Percentiles rank a stretch among this genome's conserved stretches.
phyloP scores from a whole-genome alignment of 768 basidiomycete genomes.

The Boletus subcaerulescens region DNA sequence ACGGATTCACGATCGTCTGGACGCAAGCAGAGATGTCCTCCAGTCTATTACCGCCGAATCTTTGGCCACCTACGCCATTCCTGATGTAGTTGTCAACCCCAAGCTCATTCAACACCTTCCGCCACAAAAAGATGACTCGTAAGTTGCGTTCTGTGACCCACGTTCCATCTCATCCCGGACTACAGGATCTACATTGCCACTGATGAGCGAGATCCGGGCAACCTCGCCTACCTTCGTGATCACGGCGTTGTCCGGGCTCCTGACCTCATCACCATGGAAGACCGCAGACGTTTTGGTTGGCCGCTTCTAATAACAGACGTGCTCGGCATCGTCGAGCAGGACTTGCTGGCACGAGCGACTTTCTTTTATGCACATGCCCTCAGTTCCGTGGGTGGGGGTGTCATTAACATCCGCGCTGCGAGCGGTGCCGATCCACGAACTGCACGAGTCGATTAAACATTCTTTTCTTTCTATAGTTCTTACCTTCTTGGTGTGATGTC shows the following conservation, averaged over 20 bases:
- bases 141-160: not conserved
- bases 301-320: conserved; percentile 42
- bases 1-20: conserved; percentile 31
- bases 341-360: conserved; percentile 33
- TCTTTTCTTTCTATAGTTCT: not conserved
- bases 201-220: conserved; percentile 40
- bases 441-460: conserved; percentile 32
- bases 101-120: conserved; percentile 13
- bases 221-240: conserved; percentile 32
- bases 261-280: conserved; percentile 43
- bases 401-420: conserved; percentile 40
- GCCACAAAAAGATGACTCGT: conserved; percentile 24
- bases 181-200: conserved; percentile 36
- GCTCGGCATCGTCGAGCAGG: conserved; percentile 43
- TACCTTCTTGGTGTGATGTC: not conserved
- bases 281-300: conserved; percentile 43
- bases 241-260: conserved; percentile 38
- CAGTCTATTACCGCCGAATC: conserved; percentile 15
- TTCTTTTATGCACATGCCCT: conserved; percentile 45
- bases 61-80: conserved; percentile 21
- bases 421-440: conserved; percentile 40
- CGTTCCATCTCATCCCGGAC: conserved; percentile 4
- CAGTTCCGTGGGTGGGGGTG: conserved; percentile 42
- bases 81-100: conserved; percentile 16
- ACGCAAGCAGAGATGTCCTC: conserved; percentile 20